Evolutionary conservation across 345 rosid species (phyloP), one percentile per base, ranked within the genome.

Genomic region (Hypericum androsaemum): DNA sequence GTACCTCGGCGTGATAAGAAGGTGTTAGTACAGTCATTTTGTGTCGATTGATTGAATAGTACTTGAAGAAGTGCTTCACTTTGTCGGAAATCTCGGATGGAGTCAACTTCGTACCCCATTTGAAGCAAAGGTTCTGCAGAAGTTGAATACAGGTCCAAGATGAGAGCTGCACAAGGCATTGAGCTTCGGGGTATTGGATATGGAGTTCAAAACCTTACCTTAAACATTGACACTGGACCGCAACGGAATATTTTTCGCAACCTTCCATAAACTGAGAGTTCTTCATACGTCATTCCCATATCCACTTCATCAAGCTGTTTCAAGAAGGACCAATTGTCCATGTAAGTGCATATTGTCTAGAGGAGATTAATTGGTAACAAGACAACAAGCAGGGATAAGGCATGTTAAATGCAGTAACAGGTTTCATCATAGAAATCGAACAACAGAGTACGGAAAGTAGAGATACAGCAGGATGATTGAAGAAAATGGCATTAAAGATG

Each of bases 181-280:
- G 32, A 43, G 22, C 17, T 6, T 51, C 22, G 16, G 7, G 48
- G 22, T 28, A 49, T 4, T 42, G 5, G 12, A 32, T 8, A 10
- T 14, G 28, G 15, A 40, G 51, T 54, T 50, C 53, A 10, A 54
- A 35, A 61, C 28, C 74, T 43, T 49, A 81, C 99, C 97, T 86
- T 74, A 72, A 94, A 94, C 99, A 94, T 94, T 15, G 97, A 83
- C n/a, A 86, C 86, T 3, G 99, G 99, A 12, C 99, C 97, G 52
- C 94, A 83, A 3, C 87, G 88, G 71, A 79, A 81, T 45, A 80
- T 80, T 67, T 82, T 86, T 49, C 95, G 63, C 67, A 84, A 53
- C 62, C 90, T 83, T 50, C 95, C 99, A 11, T 78, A 88, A 58
- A 77, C 81, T 12, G 99, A 83, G 53, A 88, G 84, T 74, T 86